Conservation (phyloP, 345 rosid species). For the Laguncularia racemosa region DNA sequence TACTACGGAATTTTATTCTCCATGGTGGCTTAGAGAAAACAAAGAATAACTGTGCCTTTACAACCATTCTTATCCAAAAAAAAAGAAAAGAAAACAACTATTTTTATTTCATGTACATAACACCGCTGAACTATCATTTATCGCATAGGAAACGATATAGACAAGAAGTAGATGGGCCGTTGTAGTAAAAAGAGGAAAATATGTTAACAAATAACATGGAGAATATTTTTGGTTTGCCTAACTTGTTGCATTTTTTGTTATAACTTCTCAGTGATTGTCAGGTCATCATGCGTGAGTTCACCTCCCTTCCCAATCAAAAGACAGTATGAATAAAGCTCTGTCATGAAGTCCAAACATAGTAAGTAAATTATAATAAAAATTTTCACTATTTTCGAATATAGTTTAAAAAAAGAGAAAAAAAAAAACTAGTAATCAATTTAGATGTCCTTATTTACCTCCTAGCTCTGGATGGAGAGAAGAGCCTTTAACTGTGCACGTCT, state of each 20-base stretch:
- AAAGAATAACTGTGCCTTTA: no score
- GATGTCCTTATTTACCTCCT: conserved; percentile 48
- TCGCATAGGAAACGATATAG: no score
- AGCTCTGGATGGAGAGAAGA: conserved; percentile 87
- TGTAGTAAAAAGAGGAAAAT: no score
- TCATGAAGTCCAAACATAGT: neutral
- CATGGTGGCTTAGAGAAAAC: no score
- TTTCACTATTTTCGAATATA: neutral
- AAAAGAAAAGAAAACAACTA: no score
- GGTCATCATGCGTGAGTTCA: conserved; percentile 96
- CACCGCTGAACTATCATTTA: no score
- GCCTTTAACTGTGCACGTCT: conserved; percentile 96
- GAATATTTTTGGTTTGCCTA: no score
- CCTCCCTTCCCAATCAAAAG: conserved; percentile 95
- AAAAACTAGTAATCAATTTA: neutral
- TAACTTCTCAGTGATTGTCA: conserved; percentile 95
- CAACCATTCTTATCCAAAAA: no score
- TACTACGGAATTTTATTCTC: no score
- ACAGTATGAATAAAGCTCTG: conserved; percentile 3
- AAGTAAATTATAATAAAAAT: neutral
- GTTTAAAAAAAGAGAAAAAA: no score
- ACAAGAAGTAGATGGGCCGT: no score
- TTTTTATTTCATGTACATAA: no score
- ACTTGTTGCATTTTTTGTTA: conserved; percentile 1
- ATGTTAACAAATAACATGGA: neutral